A percentile compares a stretch with the other conserved stretches of the same genome.
Evolutionary conservation across 2,329 filamentous ascomycete species (phyloP).

Genomic region (Mycocentrospora acerina): DNA sequence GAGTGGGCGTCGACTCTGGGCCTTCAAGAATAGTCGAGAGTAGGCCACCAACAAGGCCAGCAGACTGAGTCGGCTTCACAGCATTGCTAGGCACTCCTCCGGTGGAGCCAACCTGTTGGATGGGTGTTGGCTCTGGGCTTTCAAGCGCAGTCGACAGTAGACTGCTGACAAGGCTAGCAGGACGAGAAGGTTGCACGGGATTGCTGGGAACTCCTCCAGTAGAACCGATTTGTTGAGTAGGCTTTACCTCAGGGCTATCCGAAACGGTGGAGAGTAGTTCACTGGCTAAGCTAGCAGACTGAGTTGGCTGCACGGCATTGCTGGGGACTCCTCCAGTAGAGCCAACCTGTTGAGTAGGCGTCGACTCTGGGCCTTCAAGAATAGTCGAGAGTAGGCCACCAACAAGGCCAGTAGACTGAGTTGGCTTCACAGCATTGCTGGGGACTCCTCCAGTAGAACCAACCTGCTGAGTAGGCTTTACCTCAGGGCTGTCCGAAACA

Average conservation of each 20-base stretch:
- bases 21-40: conserved; percentile 12
- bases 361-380: conserved; percentile 7
- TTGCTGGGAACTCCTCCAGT: conserved; percentile 25
- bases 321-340: conserved; percentile 9
- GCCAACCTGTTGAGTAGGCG: conserved; percentile 3
- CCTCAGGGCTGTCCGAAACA: conserved; percentile 1
- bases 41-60: conserved; percentile 8
- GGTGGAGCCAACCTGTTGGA: conserved; percentile 7
- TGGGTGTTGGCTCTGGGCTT: conserved; percentile 1
- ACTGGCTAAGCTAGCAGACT: conserved; percentile 6
- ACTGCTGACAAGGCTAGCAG: too few relatives aligned
- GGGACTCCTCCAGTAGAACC: conserved; percentile 17
- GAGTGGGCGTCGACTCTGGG: conserved; percentile 7
- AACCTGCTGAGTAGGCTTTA: conserved; percentile 1
- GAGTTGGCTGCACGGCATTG: conserved; percentile 4
- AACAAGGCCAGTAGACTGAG: conserved; percentile 6
- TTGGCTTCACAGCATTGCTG: conserved; percentile 10
- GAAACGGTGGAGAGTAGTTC: conserved; percentile 12
- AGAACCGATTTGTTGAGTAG: conserved; percentile 18
- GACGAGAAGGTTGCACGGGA: conserved; percentile 18
- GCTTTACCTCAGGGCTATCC: conserved; percentile 10
- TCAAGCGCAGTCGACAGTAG: neutral
- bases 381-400: conserved; percentile 14
- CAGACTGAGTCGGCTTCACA: conserved; percentile 7
- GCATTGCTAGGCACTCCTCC: conserved; percentile 16